Conservation (phyloP, 768 basidiomycete genomes). For the Cyclocybe cylindracea region DNA sequence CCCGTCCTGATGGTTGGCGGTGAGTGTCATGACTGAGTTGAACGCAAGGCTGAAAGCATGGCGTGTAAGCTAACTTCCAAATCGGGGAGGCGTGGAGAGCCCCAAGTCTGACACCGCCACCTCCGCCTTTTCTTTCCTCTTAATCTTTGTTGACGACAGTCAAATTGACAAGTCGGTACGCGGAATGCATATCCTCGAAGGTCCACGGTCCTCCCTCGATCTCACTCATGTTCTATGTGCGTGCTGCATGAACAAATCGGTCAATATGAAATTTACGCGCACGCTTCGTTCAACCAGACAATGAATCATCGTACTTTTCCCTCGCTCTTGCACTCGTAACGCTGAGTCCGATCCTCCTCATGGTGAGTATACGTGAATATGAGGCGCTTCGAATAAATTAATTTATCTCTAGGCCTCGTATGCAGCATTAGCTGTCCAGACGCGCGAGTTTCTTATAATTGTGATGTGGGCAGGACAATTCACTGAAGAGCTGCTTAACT, state of each 20-base stretch:
- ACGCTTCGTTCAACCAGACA: slow-evolving; percentile 39
- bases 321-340: slow-evolving; percentile 63
- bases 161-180: not conserved
- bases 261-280: too few relatives aligned
- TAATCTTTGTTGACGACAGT: not conserved
- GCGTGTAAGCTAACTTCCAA: not conserved
- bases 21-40: too few relatives aligned
- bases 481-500: slow-evolving; percentile 69
- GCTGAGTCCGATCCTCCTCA: slow-evolving; percentile 69
- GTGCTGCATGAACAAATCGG: slow-evolving; percentile 13
- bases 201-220: slow-evolving; percentile 52
- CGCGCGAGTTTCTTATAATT: slow-evolving; percentile 77
- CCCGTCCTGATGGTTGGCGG: too few relatives aligned
- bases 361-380: slow-evolving; percentile 41
- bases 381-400: not conserved
- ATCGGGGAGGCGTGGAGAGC: not conserved
- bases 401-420: slow-evolving; percentile 65
- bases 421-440: slow-evolving; percentile 70
- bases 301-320: slow-evolving; percentile 59
- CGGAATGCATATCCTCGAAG: slow-evolving; percentile 18
- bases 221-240: slow-evolving; percentile 70
- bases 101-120: too few relatives aligned
- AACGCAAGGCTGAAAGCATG: too few relatives aligned
- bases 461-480: slow-evolving; percentile 86
- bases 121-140: too few relatives aligned